phyloP scores from a whole-genome alignment of 768 basidiomycete species.

The Austroboletus festivus region DNA sequence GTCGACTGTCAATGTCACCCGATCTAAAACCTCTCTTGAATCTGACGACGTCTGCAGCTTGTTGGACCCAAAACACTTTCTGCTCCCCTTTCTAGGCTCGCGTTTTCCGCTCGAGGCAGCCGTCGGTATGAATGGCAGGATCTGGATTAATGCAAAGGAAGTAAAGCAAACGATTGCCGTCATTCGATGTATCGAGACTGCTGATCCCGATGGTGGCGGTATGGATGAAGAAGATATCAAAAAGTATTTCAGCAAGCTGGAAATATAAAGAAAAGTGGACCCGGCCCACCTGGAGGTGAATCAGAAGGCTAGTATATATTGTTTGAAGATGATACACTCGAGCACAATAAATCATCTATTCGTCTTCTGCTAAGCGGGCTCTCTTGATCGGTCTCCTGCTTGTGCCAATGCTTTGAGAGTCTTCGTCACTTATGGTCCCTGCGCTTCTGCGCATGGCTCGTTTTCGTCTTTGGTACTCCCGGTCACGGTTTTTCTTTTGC shows the following conservation, averaged over 20 bases:
- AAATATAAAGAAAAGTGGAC: too few relatives aligned
- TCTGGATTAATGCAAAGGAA: constrained; percentile 84
- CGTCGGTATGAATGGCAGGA: constrained; percentile 86
- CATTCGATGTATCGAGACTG: constrained; percentile 75
- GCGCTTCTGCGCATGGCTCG: constrained; percentile 62
- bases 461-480: constrained; percentile 78
- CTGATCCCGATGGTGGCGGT: constrained; percentile 70
- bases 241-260: constrained; percentile 47
- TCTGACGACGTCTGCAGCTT: constrained; percentile 45
- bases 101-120: constrained; percentile 85
- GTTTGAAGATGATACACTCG: constrained; percentile 3
- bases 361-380: constrained; percentile 63
- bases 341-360: constrained; percentile 35
- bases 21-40: background rate
- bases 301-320: background rate
- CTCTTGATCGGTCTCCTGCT: constrained; percentile 67
- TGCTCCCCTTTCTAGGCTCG: constrained; percentile 76
- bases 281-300: too few relatives aligned
- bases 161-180: constrained; percentile 71
- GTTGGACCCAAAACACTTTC: constrained; percentile 76
- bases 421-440: constrained; percentile 72
- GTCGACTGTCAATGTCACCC: constrained; percentile 63
- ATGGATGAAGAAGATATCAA: constrained; percentile 54
- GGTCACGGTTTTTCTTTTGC: constrained; percentile 74
- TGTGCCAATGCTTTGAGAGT: constrained; percentile 43